phyloP scores from a whole-genome alignment of 169 alveolate species.

The Plasmodium falciparum region DNA sequence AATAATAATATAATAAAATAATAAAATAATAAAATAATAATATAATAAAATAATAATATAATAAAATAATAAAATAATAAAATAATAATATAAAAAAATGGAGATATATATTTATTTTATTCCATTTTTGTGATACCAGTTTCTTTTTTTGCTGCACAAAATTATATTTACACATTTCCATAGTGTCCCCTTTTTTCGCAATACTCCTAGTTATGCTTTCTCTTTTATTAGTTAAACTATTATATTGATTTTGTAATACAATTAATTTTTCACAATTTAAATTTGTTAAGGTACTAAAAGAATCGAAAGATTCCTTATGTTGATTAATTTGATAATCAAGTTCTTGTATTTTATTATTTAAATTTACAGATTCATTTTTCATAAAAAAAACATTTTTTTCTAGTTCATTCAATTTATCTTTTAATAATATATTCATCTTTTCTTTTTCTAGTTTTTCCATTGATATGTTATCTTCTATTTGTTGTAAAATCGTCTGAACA shows the following conservation, averaged over 20 bases:
- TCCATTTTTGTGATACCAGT: constrained; percentile 15
- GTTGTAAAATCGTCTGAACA: constrained; percentile 2
- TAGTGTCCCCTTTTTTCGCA: background rate
- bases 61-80: too few species aligned
- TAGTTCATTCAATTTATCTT: constrained; percentile 11
- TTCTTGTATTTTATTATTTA: constrained; percentile 63
- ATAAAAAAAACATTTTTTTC: constrained; percentile 26
- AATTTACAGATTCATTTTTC: constrained; percentile 59
- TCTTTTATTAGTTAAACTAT: constrained; percentile 7
- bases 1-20: too few species aligned
- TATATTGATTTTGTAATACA: constrained; percentile 28
- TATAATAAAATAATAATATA: too few species aligned
- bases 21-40: too few species aligned
- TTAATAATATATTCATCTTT: constrained; percentile 5
- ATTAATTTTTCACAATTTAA: constrained; percentile 37
- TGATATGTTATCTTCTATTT: constrained; percentile 30
- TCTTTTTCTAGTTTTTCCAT: constrained; percentile 16
- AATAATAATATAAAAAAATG: too few species aligned
- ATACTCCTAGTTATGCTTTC: constrained; percentile 15
- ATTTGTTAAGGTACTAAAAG: constrained; percentile 44
- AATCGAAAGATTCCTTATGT: constrained; percentile 66
- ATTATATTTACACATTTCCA: background rate
- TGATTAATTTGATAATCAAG: constrained; percentile 69
- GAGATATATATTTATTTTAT: background rate
- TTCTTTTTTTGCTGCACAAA: constrained; percentile 2